These are phyloP conservation scores for Kodamaea ohmeri DNA, from an alignment of 1,139 yeast genomes.

Conservation along the genomic window DNA sequence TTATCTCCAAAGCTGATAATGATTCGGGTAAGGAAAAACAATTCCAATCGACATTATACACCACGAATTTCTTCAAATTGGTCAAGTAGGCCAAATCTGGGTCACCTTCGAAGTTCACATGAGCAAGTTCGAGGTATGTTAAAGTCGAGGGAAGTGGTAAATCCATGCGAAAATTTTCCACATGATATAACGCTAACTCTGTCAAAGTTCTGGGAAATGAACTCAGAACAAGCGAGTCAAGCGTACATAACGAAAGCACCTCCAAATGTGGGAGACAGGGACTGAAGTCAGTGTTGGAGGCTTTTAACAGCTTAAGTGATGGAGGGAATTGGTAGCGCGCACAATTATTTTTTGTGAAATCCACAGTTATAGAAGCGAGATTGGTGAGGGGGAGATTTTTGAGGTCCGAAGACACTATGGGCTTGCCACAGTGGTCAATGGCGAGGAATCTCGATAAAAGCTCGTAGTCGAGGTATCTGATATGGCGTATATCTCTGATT, in stretches of 20 bases:
- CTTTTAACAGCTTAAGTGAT: slow-evolving; percentile 2
- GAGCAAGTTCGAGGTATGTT: slow-evolving; percentile 4
- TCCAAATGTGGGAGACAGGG: background rate
- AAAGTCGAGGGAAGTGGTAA: slow-evolving; percentile 3
- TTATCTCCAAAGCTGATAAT: slow-evolving; percentile 3
- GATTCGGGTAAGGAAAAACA: slow-evolving; percentile 5
- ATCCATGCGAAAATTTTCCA: slow-evolving; percentile 4
- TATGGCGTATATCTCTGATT: slow-evolving; percentile 6
- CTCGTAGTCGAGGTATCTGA: slow-evolving; percentile 3
- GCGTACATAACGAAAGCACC: background rate
- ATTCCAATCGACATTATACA: slow-evolving; percentile 8
- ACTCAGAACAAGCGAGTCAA: background rate
- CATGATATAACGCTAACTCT: slow-evolving; percentile 5
- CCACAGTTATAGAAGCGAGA: slow-evolving; percentile 2
- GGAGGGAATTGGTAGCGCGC: slow-evolving; percentile 5
- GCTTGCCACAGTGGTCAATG: slow-evolving; percentile 8
- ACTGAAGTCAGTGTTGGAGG: slow-evolving; percentile 1
- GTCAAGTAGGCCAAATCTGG: slow-evolving; percentile 6
- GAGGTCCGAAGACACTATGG: slow-evolving; percentile 4
- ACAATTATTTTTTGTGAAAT: background rate
- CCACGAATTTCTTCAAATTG: slow-evolving; percentile 5
- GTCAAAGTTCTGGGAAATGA: slow-evolving; percentile 4
- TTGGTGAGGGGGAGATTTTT: background rate
- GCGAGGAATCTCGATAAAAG: slow-evolving; percentile 2
- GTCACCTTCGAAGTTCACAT: slow-evolving; percentile 3